Percentiles rank a stretch among this genome's conserved stretches.
phyloP scores from a whole-genome alignment of 176 grass and related monocot genomes.

The Pharus latifolius region DNA sequence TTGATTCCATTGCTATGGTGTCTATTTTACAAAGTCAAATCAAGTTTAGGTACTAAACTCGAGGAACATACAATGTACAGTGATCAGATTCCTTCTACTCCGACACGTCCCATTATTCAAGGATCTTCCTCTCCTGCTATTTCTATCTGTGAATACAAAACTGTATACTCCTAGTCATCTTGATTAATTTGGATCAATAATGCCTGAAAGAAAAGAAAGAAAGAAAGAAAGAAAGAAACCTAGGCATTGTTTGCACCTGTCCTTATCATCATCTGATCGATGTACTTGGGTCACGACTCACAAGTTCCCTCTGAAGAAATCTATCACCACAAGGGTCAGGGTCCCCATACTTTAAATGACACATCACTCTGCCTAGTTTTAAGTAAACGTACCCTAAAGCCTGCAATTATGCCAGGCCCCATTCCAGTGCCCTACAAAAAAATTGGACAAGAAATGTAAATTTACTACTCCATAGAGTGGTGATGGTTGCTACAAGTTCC shows the following conservation, averaged over 20 bases:
- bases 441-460: neutral
- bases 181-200: neutral
- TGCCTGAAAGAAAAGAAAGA: neutral
- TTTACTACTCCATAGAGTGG: neutral
- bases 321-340: neutral
- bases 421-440: neutral
- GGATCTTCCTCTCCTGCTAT: neutral
- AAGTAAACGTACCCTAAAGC: neutral
- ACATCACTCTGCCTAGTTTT: neutral
- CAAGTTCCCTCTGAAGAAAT: neutral
- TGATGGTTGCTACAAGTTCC: constrained; percentile 31
- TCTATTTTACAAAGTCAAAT: neutral
- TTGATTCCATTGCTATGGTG: too few species aligned
- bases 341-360: neutral
- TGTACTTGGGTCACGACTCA: constrained; percentile 3
- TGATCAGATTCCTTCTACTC: constrained; percentile 1
- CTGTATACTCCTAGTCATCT: neutral
- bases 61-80: neutral
- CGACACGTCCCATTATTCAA: constrained; percentile 16
- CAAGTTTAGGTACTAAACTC: neutral
- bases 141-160: neutral
- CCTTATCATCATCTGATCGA: constrained; percentile 6
- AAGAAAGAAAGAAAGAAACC: neutral
- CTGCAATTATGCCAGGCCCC: neutral
- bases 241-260: neutral